Conservation (phyloP, 371 early-diverging fungal species). For the Fennellomyces sp. region DNA sequence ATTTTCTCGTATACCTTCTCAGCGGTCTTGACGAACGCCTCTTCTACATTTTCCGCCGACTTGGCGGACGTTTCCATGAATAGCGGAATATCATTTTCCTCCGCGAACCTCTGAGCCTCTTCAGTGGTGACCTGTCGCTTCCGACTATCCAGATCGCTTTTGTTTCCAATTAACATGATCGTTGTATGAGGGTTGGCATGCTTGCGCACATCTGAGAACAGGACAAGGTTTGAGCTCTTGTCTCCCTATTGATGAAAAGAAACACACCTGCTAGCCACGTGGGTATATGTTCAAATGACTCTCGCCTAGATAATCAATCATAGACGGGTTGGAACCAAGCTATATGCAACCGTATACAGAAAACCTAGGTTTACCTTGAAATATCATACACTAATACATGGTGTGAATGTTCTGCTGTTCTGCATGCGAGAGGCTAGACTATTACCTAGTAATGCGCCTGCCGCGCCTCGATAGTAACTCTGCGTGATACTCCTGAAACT, state of each 20-base stretch:
- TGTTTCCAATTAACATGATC: constrained; percentile 94
- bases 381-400: constrained; percentile 72
- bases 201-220: constrained; percentile 66
- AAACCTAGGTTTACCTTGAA: constrained; percentile 72
- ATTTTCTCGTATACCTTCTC: constrained; percentile 86
- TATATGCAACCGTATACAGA: too few species aligned
- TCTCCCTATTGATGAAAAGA: neutral
- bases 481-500: constrained; percentile 95
- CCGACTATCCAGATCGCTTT: constrained; percentile 79
- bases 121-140: constrained; percentile 83
- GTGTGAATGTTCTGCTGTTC: neutral
- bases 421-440: neutral
- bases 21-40: constrained; percentile 79
- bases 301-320: constrained; percentile 55
- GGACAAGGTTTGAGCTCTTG: neutral
- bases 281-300: constrained; percentile 89
- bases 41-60: constrained; percentile 89
- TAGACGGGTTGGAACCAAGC: too few species aligned
- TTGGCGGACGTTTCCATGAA: constrained; percentile 96
- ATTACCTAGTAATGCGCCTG: constrained; percentile 69
- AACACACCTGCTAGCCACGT: constrained; percentile 87
- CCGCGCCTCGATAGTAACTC: constrained; percentile 97
- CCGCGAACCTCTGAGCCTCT: constrained; percentile 90
- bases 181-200: constrained; percentile 91
- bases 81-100: constrained; percentile 76